A percentile compares a stretch with the other conserved stretches of the same genome.
Conservation (phyloP, 2,329 filamentous ascomycete species). For the Trichophyton rubrum region DNA sequence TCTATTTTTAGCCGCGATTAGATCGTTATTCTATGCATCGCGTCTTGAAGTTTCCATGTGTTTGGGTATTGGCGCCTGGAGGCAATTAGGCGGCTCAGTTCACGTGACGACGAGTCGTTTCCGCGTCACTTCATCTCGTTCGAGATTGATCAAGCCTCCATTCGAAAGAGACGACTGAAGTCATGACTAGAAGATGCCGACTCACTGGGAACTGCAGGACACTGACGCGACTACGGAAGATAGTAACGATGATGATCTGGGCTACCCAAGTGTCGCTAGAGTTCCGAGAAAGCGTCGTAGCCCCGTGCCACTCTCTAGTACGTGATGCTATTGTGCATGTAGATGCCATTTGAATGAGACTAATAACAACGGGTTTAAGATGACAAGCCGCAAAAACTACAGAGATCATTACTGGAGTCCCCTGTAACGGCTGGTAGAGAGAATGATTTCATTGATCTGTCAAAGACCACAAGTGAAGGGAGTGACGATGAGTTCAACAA, state of each 20-base stretch:
- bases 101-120: constrained; percentile 1
- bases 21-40: background rate
- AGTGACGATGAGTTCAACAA: constrained; percentile 25
- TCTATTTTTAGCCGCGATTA: background rate
- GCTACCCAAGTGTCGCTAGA: constrained; percentile 18
- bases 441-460: constrained; percentile 10
- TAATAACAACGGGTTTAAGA: background rate
- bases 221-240: constrained; percentile 20
- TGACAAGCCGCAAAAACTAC: background rate
- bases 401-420: background rate
- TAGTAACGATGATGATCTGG: constrained; percentile 32
- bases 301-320: background rate
- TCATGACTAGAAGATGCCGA: background rate
- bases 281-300: background rate
- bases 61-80: too few species aligned
- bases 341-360: background rate
- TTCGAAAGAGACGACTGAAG: background rate
- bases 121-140: background rate
- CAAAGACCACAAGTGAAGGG: constrained; percentile 20
- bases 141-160: background rate
- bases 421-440: background rate
- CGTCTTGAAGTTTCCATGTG: background rate
- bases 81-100: too few species aligned
- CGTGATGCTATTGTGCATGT: background rate
- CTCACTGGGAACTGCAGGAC: constrained; percentile 17